phyloP scores from a whole-genome alignment of 23 red algal genomes.

The Gracilaria vermiculophylla region DNA sequence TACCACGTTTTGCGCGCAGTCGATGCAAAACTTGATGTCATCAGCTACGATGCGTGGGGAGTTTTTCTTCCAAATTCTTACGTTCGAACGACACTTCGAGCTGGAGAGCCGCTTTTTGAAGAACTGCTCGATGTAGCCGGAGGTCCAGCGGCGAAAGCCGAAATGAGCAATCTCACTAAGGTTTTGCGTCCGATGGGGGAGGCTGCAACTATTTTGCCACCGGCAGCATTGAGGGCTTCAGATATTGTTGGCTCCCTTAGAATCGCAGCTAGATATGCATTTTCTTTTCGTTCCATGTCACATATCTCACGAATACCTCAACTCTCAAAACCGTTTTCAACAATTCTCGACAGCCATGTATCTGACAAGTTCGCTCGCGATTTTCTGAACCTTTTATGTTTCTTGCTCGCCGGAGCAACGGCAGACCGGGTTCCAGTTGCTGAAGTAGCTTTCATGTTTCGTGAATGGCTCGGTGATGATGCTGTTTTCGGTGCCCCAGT shows the following conservation, averaged over 20 bases:
- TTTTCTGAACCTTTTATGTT: conserved; percentile 83
- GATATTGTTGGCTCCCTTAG: conserved; percentile 49
- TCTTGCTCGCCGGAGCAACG: conserved; percentile 69
- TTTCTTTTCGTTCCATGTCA: background rate
- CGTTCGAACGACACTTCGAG: conserved; percentile 4
- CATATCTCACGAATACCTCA: conserved; percentile 16
- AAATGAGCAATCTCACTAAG: conserved; percentile 18
- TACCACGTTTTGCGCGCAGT: conserved; percentile 48
- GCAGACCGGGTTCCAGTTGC: conserved; percentile 71
- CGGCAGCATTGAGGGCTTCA: conserved; percentile 44
- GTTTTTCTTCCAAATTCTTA: conserved; percentile 37
- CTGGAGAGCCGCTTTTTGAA: conserved; percentile 13
- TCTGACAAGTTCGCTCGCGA: conserved; percentile 60
- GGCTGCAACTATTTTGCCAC: conserved; percentile 40
- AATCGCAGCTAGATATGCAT: conserved; percentile 9
- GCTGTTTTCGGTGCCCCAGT: background rate
- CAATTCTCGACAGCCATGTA: conserved; percentile 48
- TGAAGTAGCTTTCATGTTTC: conserved; percentile 82
- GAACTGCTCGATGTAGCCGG: conserved; percentile 23
- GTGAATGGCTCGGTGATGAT: conserved; percentile 61
- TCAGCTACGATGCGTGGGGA: conserved; percentile 59
- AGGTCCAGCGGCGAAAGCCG: background rate
- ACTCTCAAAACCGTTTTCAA: conserved; percentile 50
- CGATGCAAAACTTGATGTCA: conserved; percentile 16
- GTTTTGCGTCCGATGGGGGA: conserved; percentile 32